Conservation (phyloP, 139 green algal species). For the Auxenochlorella pyrenoidosa region DNA sequence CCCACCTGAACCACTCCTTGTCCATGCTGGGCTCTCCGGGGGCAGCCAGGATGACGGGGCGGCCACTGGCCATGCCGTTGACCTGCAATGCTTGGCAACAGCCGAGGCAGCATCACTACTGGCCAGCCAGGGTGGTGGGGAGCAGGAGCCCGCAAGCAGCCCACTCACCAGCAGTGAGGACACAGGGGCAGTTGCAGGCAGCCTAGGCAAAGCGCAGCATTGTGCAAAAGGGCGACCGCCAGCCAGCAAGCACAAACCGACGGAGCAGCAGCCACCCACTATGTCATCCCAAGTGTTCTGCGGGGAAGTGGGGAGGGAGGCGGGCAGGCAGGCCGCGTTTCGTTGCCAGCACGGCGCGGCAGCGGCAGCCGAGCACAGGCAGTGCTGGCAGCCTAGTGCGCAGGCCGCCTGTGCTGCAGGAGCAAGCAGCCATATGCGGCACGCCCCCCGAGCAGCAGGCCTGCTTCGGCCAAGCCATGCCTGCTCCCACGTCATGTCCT, state of each 20-base stretch:
- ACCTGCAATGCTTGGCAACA: background rate
- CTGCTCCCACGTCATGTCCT: background rate
- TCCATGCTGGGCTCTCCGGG: background rate
- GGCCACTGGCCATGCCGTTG: background rate
- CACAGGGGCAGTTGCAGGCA: background rate
- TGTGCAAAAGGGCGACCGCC: background rate
- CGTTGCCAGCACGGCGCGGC: too few species aligned
- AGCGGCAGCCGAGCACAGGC: too few species aligned
- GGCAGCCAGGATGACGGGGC: background rate
- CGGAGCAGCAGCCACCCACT: background rate
- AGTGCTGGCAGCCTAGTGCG: too few species aligned
- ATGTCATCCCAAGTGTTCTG: constrained; percentile 13
- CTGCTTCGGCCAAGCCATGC: too few species aligned
- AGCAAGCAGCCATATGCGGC: too few species aligned
- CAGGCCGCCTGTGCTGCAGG: too few species aligned
- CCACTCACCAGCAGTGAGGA: background rate
- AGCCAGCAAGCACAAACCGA: too few species aligned
- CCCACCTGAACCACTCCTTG: background rate
- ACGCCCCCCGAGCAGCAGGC: too few species aligned
- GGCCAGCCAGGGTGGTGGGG: background rate
- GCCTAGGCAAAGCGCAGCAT: background rate
- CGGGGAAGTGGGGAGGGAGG: too few species aligned
- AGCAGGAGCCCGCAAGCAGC: background rate
- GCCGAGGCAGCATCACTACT: too few species aligned
- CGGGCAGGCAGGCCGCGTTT: too few species aligned